Evolutionary conservation across 2,329 filamentous ascomycete genomes (phyloP).

Genomic region (Epicoccum sorghinum): DNA sequence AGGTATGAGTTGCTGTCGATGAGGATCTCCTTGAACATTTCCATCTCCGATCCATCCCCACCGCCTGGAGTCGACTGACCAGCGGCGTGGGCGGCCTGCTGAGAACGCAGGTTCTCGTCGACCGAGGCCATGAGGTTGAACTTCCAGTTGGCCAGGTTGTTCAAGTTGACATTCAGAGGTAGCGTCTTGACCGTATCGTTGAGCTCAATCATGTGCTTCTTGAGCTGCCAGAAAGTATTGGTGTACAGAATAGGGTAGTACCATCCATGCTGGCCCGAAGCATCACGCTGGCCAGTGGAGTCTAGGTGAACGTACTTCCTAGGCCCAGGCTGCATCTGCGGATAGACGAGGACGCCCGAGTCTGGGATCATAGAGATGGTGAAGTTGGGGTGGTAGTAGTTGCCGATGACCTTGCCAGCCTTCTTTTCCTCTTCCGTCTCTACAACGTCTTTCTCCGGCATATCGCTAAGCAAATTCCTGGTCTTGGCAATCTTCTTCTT

Average conservation of each 20-base stretch:
- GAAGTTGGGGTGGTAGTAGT: slow-evolving; percentile 94
- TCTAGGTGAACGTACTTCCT: slow-evolving; percentile 82
- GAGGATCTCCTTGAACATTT: slow-evolving; percentile 95
- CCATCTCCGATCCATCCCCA: slow-evolving; percentile 90
- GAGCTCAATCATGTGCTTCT: slow-evolving; percentile 85
- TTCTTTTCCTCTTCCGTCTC: slow-evolving; percentile 58
- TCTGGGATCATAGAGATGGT: slow-evolving; percentile 87
- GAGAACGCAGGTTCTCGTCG: slow-evolving; percentile 86
- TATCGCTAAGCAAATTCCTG: slow-evolving; percentile 74
- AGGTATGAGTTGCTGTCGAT: slow-evolving; percentile 94
- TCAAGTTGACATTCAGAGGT: slow-evolving; percentile 81
- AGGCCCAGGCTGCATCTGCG: slow-evolving; percentile 72
- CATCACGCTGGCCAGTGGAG: slow-evolving; percentile 79
- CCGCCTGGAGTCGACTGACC: slow-evolving; percentile 74
- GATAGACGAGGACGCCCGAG: slow-evolving; percentile 71
- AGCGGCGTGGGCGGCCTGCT: slow-evolving; percentile 74
- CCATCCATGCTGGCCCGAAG: slow-evolving; percentile 86
- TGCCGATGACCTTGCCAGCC: slow-evolving; percentile 73
- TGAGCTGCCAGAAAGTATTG: slow-evolving; percentile 98
- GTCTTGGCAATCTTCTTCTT: slow-evolving; percentile 92
- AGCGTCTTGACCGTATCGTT: slow-evolving; percentile 87
- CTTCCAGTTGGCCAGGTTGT: slow-evolving; percentile 85
- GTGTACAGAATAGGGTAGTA: slow-evolving; percentile 89
- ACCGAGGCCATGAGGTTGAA: slow-evolving; percentile 84
- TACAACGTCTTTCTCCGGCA: slow-evolving; percentile 55